Percentiles rank a stretch among this genome's conserved stretches.
Evolutionary conservation across 2,329 filamentous ascomycete species (phyloP).

Genomic region (Aspergillus arachidicola): DNA sequence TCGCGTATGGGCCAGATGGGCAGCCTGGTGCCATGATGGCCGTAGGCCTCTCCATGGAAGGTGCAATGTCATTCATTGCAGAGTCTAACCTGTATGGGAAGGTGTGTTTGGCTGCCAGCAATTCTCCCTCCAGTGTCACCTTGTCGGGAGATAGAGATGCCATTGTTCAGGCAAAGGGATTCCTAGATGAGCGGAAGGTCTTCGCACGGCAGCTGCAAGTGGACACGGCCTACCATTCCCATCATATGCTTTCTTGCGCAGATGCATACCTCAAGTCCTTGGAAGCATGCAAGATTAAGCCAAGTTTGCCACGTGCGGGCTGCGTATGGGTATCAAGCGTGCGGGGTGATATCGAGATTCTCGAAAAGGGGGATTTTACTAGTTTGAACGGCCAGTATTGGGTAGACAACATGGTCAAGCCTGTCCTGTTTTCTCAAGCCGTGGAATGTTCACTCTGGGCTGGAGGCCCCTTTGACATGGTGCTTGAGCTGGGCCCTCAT

Average conservation of each 20-base stretch:
- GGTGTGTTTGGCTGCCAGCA: too few relatives aligned
- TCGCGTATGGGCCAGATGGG: slow-evolving; percentile 30
- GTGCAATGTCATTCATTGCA: slow-evolving; percentile 28
- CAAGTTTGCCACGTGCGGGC: too few relatives aligned
- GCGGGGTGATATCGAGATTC: slow-evolving; percentile 28
- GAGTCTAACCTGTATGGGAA: slow-evolving; percentile 26
- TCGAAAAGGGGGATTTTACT: slow-evolving; percentile 10
- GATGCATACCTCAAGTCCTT: too few relatives aligned
- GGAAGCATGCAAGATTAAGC: too few relatives aligned
- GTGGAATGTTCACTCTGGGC: neutral
- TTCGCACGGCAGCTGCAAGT: too few relatives aligned
- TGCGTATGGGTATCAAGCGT: slow-evolving; percentile 18
- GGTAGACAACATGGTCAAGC: slow-evolving; percentile 28
- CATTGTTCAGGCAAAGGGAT: too few relatives aligned
- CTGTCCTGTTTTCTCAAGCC: slow-evolving; percentile 28
- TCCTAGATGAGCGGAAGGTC: too few relatives aligned
- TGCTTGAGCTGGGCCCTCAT: slow-evolving; percentile 34
- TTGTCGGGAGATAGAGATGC: too few relatives aligned
- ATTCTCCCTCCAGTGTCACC: too few relatives aligned
- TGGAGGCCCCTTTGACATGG: slow-evolving; percentile 35
- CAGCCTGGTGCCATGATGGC: slow-evolving; percentile 23
- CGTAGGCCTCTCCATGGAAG: neutral
- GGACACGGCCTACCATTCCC: too few relatives aligned
- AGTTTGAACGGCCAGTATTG: slow-evolving; percentile 15
- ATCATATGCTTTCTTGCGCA: too few relatives aligned